Conservation (phyloP, 139 green algal species). For the Raphidocelis subcapitata region DNA sequence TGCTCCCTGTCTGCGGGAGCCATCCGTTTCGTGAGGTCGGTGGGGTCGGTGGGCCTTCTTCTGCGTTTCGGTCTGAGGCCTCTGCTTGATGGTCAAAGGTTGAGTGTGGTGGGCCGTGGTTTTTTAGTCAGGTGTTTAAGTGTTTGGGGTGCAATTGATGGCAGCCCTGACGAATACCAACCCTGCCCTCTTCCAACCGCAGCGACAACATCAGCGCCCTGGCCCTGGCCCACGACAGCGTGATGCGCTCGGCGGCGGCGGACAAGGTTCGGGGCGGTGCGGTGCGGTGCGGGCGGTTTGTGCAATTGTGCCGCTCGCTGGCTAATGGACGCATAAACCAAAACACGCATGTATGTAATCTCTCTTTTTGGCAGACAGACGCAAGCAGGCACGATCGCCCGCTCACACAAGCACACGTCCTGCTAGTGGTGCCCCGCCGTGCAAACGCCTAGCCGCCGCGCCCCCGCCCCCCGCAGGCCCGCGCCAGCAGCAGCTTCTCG, state of each 20-base stretch:
- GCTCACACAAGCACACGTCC: not conserved
- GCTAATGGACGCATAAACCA: too few relatives aligned
- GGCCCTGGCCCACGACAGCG: slow-evolving; percentile 58
- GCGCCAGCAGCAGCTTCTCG: slow-evolving; percentile 25
- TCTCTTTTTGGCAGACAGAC: too few relatives aligned
- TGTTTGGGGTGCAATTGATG: too few relatives aligned
- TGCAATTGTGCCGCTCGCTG: slow-evolving; percentile 5
- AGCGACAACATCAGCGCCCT: slow-evolving; percentile 64
- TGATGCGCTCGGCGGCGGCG: slow-evolving; percentile 60
- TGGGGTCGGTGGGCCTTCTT: too few relatives aligned
- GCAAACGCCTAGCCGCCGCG: not conserved
- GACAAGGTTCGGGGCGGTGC: slow-evolving; percentile 37
- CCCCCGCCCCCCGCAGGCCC: not conserved
- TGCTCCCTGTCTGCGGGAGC: slow-evolving; percentile 24
- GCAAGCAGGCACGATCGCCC: too few relatives aligned
- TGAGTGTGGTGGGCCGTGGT: not conserved
- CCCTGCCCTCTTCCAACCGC: not conserved
- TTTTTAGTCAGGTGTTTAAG: not conserved
- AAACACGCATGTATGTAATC: too few relatives aligned
- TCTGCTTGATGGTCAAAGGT: not conserved
- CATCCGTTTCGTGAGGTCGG: not conserved
- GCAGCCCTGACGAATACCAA: too few relatives aligned
- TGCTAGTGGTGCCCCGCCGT: not conserved
- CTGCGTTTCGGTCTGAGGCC: not conserved
- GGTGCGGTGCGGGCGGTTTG: slow-evolving; percentile 44